Conservation (phyloP, 2,329 filamentous ascomycete genomes). For the Dothiorella sarmentorum region DNA sequence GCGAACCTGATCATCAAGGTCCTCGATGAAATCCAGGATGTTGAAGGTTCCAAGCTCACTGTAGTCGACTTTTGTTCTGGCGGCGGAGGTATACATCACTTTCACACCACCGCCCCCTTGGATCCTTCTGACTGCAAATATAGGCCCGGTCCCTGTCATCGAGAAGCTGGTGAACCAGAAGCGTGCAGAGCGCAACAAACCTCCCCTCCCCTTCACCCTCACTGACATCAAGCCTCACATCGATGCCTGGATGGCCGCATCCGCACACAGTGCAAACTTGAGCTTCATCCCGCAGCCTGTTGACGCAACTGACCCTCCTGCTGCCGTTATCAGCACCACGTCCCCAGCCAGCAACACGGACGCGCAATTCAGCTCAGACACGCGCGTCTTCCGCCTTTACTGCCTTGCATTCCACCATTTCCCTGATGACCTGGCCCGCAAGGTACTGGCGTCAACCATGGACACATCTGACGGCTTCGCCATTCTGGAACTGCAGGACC, state of each 20-base stretch:
- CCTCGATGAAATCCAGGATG: constrained; percentile 20
- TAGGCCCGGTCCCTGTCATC: constrained; percentile 34
- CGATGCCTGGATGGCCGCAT: constrained; percentile 33
- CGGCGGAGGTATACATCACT: constrained; percentile 53
- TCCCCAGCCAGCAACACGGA: background rate
- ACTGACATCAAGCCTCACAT: constrained; percentile 41
- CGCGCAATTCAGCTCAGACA: background rate
- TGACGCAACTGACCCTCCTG: constrained; percentile 61
- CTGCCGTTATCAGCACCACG: constrained; percentile 26
- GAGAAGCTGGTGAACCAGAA: constrained; percentile 31
- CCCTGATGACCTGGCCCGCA: constrained; percentile 57
- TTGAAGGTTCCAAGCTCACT: constrained; percentile 43
- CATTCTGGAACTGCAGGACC: constrained; percentile 73
- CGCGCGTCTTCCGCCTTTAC: constrained; percentile 62
- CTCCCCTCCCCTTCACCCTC: constrained; percentile 37
- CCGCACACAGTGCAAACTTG: constrained; percentile 50
- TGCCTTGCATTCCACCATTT: constrained; percentile 78
- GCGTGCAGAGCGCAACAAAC: constrained; percentile 21
- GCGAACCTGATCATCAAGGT: constrained; percentile 52
- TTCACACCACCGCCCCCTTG: background rate
- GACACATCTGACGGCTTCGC: constrained; percentile 64
- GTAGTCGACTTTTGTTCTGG: constrained; percentile 76
- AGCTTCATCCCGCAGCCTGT: constrained; percentile 59
- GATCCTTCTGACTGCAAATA: constrained; percentile 20
- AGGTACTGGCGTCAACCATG: constrained; percentile 62